phyloP scores from a whole-genome alignment of 306 rosid species.

The Cicer cuneatum region DNA sequence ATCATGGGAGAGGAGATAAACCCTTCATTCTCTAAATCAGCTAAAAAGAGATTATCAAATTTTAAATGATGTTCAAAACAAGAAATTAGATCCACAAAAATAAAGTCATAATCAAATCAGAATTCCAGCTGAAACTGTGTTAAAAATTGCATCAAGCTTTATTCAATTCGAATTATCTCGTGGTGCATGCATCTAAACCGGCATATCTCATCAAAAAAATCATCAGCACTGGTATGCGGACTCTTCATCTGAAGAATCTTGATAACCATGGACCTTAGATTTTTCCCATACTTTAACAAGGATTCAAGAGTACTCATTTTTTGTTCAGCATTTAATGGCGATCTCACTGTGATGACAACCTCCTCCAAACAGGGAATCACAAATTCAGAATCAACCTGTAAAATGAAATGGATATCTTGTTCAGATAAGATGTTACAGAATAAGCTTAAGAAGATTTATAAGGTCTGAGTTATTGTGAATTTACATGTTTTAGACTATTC shows the following conservation, averaged over 20 bases:
- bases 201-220: slow-evolving; percentile 91
- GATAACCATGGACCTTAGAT: slow-evolving; percentile 70
- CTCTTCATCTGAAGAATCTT: slow-evolving; percentile 96
- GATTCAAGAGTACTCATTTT: slow-evolving; percentile 93
- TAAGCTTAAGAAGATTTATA: background rate
- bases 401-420: slow-evolving; percentile 17
- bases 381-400: slow-evolving; percentile 79
- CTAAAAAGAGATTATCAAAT: background rate
- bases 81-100: slow-evolving; percentile 32
- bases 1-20: slow-evolving; percentile 19
- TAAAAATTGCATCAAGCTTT: slow-evolving; percentile 27
- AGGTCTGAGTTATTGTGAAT: slow-evolving; percentile 34
- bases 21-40: slow-evolving; percentile 14
- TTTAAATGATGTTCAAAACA: slow-evolving; percentile 17
- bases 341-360: slow-evolving; percentile 76
- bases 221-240: slow-evolving; percentile 84
- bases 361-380: slow-evolving; percentile 85
- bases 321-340: slow-evolving; percentile 94
- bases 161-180: slow-evolving; percentile 75
- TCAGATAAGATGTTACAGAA: slow-evolving; percentile 31
- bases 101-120: slow-evolving; percentile 36
- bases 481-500: slow-evolving; percentile 84
- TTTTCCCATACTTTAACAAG: slow-evolving; percentile 72
- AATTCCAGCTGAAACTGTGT: slow-evolving; percentile 45
- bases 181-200: slow-evolving; percentile 70